These are phyloP conservation scores for Parasitella parasitica DNA, from an alignment of 371 early-diverging fungal genomes.

Conservation along the genomic window DNA sequence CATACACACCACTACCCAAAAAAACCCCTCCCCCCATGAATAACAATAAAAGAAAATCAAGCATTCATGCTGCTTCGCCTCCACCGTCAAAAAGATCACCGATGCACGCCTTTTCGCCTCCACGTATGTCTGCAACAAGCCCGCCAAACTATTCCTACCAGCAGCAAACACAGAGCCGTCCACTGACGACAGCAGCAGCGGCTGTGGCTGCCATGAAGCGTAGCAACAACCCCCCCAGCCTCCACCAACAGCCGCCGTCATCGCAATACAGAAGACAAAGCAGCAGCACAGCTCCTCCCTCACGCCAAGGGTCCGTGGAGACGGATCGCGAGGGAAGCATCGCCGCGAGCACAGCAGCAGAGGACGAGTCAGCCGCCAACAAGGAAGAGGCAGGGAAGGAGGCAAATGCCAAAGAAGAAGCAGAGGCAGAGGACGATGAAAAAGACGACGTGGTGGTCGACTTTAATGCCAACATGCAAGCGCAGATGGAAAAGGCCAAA, in stretches of 20 bases:
- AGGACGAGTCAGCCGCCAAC: slow-evolving; percentile 31
- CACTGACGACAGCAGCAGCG: slow-evolving; percentile 39
- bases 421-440: slow-evolving; percentile 47
- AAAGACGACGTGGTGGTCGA: slow-evolving; percentile 42
- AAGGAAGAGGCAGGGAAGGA: slow-evolving; percentile 31
- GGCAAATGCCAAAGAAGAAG: slow-evolving; percentile 29
- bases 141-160: slow-evolving; percentile 10
- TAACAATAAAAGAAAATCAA: slow-evolving; percentile 19
- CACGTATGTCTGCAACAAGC: slow-evolving; percentile 24
- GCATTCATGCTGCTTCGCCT: slow-evolving; percentile 16
- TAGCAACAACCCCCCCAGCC: not conserved
- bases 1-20: too few relatives aligned
- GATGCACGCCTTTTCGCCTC: slow-evolving; percentile 31
- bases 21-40: too few relatives aligned
- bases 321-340: slow-evolving; percentile 44
- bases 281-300: slow-evolving; percentile 13
- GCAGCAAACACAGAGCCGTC: slow-evolving; percentile 20
- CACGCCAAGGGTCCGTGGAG: slow-evolving; percentile 47
- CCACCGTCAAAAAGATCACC: slow-evolving; percentile 20
- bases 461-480: slow-evolving; percentile 47
- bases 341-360: slow-evolving; percentile 1
- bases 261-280: slow-evolving; percentile 23
- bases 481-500: slow-evolving; percentile 49
- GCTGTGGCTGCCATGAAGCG: slow-evolving; percentile 43
- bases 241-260: not conserved